Conservation (phyloP, 1,139 yeast genomes). For the Candida sp. region DNA sequence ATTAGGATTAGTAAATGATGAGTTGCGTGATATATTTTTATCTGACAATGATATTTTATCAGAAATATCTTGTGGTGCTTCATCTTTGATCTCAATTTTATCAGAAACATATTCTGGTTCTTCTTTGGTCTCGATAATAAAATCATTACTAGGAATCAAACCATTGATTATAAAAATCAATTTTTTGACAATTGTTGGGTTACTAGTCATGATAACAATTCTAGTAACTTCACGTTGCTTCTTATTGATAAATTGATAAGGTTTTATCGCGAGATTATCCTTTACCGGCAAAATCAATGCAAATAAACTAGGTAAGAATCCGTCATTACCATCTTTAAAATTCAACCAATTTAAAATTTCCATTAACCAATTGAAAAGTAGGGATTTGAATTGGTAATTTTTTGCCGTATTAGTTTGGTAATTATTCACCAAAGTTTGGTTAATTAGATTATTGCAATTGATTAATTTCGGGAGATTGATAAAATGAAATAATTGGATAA, state of each 20-base stretch:
- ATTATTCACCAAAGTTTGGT: conserved; percentile 11
- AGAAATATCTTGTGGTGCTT: background rate
- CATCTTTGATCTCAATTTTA: background rate
- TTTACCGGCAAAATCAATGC: conserved; percentile 41
- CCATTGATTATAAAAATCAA: conserved; percentile 54
- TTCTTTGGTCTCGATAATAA: background rate
- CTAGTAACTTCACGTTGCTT: conserved; percentile 35
- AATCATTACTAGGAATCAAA: conserved; percentile 28
- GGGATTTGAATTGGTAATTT: conserved; percentile 13
- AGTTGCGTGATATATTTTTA: background rate
- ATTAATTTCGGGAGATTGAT: conserved; percentile 45
- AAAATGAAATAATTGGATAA: conserved; percentile 38
- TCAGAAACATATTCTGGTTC: conserved; percentile 1
- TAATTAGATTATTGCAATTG: conserved; percentile 31
- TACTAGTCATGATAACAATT: conserved; percentile 56
- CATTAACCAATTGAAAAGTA: conserved; percentile 51
- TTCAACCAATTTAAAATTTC: conserved; percentile 62
- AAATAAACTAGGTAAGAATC: conserved; percentile 41
- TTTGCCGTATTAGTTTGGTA: background rate
- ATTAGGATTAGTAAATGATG: background rate
- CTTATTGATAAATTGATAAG: conserved; percentile 18
- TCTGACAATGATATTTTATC: background rate
- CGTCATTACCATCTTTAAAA: conserved; percentile 47
- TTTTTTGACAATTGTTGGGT: conserved; percentile 60
- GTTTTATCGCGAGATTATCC: conserved; percentile 30